These are phyloP conservation scores for Yarrowia osloensis DNA, from an alignment of 805 yeast genomes.

Conservation along the genomic window DNA sequence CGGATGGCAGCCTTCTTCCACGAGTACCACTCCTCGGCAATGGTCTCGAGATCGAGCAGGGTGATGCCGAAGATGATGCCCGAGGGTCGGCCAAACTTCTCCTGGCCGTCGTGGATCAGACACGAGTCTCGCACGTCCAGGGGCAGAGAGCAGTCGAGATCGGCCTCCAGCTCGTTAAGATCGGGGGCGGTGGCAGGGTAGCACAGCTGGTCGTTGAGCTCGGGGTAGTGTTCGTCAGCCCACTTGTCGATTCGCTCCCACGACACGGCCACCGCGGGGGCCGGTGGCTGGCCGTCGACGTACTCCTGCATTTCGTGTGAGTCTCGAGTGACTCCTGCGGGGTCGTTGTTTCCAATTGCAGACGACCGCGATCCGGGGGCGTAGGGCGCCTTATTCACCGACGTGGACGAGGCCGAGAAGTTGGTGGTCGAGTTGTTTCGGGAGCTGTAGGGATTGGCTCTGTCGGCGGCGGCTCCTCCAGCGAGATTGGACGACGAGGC, in stretches of 20 bases:
- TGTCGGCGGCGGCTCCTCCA: constrained; percentile 21
- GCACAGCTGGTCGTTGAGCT: constrained; percentile 73
- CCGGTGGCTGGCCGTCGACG: constrained; percentile 60
- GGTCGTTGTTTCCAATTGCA: constrained; percentile 40
- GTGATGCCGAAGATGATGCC: constrained; percentile 81
- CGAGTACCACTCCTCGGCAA: constrained; percentile 74
- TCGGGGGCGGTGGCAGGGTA: constrained; percentile 81
- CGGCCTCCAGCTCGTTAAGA: constrained; percentile 78
- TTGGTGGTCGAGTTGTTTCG: constrained; percentile 33
- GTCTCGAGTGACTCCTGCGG: constrained; percentile 41
- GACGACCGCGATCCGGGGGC: constrained; percentile 43
- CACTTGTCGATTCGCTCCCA: constrained; percentile 90
- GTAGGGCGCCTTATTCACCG: constrained; percentile 38
- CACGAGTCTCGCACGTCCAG: constrained; percentile 77
- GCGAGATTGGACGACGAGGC: constrained; percentile 26
- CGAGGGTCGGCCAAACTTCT: constrained; percentile 67
- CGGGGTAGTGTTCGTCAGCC: constrained; percentile 77
- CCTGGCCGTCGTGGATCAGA: constrained; percentile 89
- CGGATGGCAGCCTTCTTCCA: constrained; percentile 62
- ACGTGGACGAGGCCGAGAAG: constrained; percentile 34
- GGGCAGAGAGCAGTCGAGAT: constrained; percentile 73
- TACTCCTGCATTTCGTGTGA: constrained; percentile 45
- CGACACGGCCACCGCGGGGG: constrained; percentile 67
- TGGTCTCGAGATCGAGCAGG: constrained; percentile 76
- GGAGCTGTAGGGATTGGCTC: constrained; percentile 31